Evolutionary conservation across 225 moss, liverwort and hornwort genomes (phyloP), one percentile per base, ranked within the genome.

Genomic region (Asterella californica): DNA sequence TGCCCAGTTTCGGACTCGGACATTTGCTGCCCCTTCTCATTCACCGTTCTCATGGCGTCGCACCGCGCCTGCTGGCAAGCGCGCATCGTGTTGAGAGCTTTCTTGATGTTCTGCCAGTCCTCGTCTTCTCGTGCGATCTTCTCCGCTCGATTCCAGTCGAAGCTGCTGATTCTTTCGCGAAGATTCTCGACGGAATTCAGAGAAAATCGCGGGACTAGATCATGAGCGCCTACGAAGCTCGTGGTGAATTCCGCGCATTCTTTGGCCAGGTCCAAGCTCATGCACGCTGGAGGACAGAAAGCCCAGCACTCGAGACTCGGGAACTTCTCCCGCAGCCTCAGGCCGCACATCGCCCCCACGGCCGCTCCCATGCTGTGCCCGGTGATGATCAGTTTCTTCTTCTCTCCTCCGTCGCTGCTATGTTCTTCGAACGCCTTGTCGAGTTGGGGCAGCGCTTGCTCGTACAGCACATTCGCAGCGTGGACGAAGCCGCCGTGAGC

Each of bases 341-440:
- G 77, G 5, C 83, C 90, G 27, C 84, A 86, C 87, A 99, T 88
- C 25, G 89, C 82, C 9, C 92, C 99, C 30, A 99, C 93, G 0
- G 99, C 94, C 42, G 91, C 99, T 10, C 99, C 99, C 95, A 99
- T 88, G 82, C 95, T 95, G 74, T 99, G 99, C 2, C 99, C 99
- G 1, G 88, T 86, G 54, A 99, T 87, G 70, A 99, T 88, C 12
- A 99, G 84, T 82, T 99, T 99, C 19, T 87, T 82, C 15, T 92
- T 90, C 4, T 88, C 91, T 29, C 50, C 75, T 0, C 42, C 19
- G 21, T 5, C 36, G 25, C 60, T 17, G 2, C n/a, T 21, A 12
- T 10, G 14, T 10, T 45, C 47, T 81, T 87, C 84, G 60, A 99
- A 95, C 1, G 92, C 99, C 69, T 83, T 89, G 67, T 90, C 91